phyloP scores from a whole-genome alignment of 371 early-diverging fungal genomes.

The Apophysomyces variabilis region DNA sequence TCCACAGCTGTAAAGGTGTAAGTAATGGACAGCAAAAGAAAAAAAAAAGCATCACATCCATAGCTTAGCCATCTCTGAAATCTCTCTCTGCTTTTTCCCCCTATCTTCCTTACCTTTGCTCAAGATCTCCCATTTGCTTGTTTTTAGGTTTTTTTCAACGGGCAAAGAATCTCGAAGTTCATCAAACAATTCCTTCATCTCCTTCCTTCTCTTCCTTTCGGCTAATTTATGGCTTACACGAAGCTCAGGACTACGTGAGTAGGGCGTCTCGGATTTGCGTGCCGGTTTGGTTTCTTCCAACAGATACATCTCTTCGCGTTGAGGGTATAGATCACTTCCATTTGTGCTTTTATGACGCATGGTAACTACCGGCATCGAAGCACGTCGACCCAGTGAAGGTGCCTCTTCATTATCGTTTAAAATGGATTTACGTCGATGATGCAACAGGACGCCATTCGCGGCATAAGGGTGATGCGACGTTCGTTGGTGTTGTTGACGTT shows the following conservation, averaged over 20 bases:
- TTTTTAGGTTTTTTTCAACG: conserved; percentile 73
- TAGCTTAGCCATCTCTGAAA: neutral
- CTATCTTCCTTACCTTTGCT: conserved; percentile 63
- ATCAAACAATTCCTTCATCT: conserved; percentile 90
- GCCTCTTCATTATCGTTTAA: conserved; percentile 29
- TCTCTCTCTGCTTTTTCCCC: neutral
- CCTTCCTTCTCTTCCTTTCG: conserved; percentile 82
- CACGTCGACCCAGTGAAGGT: conserved; percentile 42
- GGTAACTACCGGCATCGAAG: conserved; percentile 55
- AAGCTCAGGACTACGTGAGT: conserved; percentile 71
- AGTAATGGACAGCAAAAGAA: too few species aligned
- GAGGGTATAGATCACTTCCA: conserved; percentile 8
- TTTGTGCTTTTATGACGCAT: conserved; percentile 2
- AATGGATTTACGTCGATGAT: conserved; percentile 39
- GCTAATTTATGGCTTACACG: conserved; percentile 83
- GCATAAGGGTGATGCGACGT: conserved; percentile 20
- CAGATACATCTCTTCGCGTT: neutral
- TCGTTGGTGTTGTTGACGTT: conserved; percentile 9
- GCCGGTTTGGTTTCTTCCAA: conserved; percentile 8
- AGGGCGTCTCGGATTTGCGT: conserved; percentile 57
- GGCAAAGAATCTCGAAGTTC: conserved; percentile 77
- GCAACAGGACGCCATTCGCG: conserved; percentile 25
- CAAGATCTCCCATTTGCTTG: conserved; percentile 88
- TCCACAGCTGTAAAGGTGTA: conserved; percentile 47
- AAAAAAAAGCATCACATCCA: too few species aligned